Percentiles rank a stretch among this genome's conserved stretches.
Evolutionary conservation across 2,329 filamentous ascomycete genomes (phyloP).

Genomic region (Amylocarpus encephaloides): DNA sequence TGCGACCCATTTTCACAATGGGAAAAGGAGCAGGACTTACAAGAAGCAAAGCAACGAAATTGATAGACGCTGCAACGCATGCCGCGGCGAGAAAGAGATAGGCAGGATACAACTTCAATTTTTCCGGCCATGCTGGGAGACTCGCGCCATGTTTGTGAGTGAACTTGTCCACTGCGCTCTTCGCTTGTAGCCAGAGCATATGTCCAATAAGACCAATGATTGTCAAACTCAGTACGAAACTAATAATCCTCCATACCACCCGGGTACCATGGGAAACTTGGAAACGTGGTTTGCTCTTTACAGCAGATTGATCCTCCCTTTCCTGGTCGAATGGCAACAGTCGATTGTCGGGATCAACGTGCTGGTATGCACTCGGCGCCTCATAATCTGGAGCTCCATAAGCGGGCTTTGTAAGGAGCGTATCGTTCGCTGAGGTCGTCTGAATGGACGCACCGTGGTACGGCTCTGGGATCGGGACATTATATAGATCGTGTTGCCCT

Average conservation of each 20-base stretch:
- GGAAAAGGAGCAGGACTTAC: not conserved
- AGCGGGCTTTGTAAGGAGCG: not conserved
- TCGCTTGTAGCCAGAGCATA: not conserved
- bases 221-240: not conserved
- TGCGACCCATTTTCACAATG: not conserved
- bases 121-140: not conserved
- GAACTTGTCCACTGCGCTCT: not conserved
- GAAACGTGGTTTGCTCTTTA: not conserved
- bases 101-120: not conserved
- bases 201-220: not conserved
- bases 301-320: not conserved
- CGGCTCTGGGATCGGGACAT: not conserved
- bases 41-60: not conserved
- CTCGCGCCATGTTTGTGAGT: not conserved
- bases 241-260: not conserved
- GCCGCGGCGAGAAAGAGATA: not conserved
- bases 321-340: not conserved
- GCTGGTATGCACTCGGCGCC: not conserved
- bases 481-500: not conserved
- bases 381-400: not conserved
- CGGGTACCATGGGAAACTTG: not conserved
- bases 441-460: not conserved
- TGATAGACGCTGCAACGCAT: not conserved
- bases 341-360: not conserved
- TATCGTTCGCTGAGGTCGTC: not conserved